These are phyloP conservation scores for Arthrobotrys sphaeroides DNA, from an alignment of 2,329 filamentous ascomycete genomes.

Conservation along the genomic window DNA sequence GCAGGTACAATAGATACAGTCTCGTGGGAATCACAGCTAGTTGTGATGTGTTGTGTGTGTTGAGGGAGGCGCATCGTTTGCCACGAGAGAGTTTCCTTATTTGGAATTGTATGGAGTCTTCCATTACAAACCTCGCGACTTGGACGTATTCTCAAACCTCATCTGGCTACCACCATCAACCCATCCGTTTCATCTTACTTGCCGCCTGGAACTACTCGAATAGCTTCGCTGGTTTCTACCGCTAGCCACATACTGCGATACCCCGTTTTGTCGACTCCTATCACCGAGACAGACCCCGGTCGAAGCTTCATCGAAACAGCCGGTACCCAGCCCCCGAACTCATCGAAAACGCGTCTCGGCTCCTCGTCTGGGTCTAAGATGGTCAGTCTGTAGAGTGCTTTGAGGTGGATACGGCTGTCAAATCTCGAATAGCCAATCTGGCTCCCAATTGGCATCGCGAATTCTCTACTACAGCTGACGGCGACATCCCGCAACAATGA, in stretches of 20 bases:
- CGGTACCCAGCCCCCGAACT: neutral
- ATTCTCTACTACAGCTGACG: neutral
- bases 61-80: neutral
- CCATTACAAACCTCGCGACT: constrained; percentile 12
- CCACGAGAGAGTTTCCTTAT: neutral
- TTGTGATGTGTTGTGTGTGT: neutral
- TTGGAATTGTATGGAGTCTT: neutral
- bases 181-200: neutral
- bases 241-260: neutral
- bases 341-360: constrained; percentile 12
- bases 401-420: neutral
- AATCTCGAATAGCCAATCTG: neutral
- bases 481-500: constrained; percentile 15
- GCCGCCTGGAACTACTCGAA: neutral
- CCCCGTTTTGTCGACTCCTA: neutral
- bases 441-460: neutral
- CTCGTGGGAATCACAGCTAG: too few species aligned
- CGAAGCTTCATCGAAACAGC: neutral
- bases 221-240: neutral
- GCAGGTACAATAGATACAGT: neutral
- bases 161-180: neutral
- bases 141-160: neutral
- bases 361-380: neutral
- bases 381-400: neutral
- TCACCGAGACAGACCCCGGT: neutral